Evolutionary conservation across 192 early-diverging fungal species (phyloP).

Genomic region (Entomortierella parvispora): DNA sequence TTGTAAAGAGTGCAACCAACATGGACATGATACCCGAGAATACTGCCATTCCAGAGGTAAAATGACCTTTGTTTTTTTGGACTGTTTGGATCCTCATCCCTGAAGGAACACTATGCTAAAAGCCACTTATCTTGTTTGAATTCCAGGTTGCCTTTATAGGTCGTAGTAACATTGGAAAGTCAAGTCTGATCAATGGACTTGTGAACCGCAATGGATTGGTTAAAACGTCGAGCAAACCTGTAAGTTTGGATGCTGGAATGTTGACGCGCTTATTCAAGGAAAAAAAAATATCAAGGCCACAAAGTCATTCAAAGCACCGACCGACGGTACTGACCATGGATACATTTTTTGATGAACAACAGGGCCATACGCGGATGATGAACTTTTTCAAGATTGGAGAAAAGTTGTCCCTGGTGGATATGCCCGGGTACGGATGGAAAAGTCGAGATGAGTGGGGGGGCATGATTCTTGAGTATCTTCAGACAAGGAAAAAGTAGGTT

Average conservation of each 20-base stretch:
- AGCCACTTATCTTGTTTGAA: neutral
- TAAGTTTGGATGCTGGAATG: constrained; percentile 20
- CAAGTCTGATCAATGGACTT: constrained; percentile 62
- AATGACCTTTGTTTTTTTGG: neutral
- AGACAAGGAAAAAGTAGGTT: constrained; percentile 53
- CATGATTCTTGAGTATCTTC: constrained; percentile 57
- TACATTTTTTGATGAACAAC: constrained; percentile 2
- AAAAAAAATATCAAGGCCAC: no score
- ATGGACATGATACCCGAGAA: constrained; percentile 46
- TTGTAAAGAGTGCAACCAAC: constrained; percentile 41
- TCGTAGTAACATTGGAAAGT: constrained; percentile 69
- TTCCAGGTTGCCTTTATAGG: constrained; percentile 63
- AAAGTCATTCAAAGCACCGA: no score
- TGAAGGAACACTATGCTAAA: no score
- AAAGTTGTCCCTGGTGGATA: constrained; percentile 59
- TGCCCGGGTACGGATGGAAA: constrained; percentile 67
- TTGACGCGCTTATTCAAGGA: neutral
- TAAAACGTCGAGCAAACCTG: constrained; percentile 64
- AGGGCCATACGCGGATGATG: constrained; percentile 65
- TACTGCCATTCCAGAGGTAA: constrained; percentile 44
- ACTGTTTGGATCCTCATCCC: neutral
- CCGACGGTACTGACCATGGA: no score
- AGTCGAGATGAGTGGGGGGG: constrained; percentile 64
- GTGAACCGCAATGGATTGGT: constrained; percentile 58
- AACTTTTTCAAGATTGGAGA: constrained; percentile 64